Conservation (phyloP, 129 eudicot genomes). For the Centella asiatica region DNA sequence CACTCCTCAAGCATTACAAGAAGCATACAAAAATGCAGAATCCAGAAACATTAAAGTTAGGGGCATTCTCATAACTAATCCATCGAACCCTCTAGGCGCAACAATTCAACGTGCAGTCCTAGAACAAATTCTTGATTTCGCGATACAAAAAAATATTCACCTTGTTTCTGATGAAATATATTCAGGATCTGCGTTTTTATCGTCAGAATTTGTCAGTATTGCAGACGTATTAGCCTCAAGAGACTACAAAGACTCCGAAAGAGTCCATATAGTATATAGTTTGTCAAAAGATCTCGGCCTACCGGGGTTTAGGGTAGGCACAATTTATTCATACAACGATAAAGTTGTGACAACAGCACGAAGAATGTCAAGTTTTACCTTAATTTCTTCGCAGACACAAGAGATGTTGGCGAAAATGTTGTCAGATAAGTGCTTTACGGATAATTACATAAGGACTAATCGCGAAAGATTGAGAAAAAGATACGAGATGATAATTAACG, state of each 20-base stretch:
- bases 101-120: constrained; percentile 51
- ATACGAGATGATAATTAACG: constrained; percentile 60
- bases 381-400: constrained; percentile 91
- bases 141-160: constrained; percentile 56
- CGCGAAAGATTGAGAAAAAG: constrained; percentile 57
- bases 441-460: constrained; percentile 53
- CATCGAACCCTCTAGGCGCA: constrained; percentile 90
- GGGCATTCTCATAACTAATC: constrained; percentile 80
- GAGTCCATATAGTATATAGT: constrained; percentile 88
- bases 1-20: constrained; percentile 63
- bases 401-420: constrained; percentile 71
- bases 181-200: constrained; percentile 72
- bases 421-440: constrained; percentile 52
- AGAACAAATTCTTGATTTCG: constrained; percentile 59
- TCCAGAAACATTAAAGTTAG: constrained; percentile 56
- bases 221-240: constrained; percentile 62
- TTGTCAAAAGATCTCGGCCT: constrained; percentile 90
- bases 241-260: constrained; percentile 48
- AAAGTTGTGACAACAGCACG: constrained; percentile 75
- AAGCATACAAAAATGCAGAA: constrained; percentile 60
- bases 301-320: constrained; percentile 84
- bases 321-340: constrained; percentile 83
- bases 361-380: constrained; percentile 89
- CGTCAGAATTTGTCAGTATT: constrained; percentile 63
- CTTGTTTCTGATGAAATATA: constrained; percentile 89